Conservation (phyloP, 495 filamentous ascomycete genomes). For the Immersiella caudata region DNA sequence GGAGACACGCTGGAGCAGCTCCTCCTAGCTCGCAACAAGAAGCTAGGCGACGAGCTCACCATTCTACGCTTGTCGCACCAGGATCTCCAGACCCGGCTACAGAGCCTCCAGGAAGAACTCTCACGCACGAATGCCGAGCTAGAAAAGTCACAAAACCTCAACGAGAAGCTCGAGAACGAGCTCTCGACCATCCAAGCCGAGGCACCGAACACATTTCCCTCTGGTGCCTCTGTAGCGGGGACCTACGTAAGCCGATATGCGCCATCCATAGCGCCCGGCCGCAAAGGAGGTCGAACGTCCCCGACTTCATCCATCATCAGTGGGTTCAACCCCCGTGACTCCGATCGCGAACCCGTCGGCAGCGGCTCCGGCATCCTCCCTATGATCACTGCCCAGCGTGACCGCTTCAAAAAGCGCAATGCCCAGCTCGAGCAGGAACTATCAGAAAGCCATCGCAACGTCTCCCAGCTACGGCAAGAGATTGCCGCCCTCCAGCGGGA, state of each 20-base stretch:
- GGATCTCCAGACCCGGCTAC: constrained; percentile 79
- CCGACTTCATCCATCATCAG: constrained; percentile 98
- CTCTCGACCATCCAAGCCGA: constrained; percentile 85
- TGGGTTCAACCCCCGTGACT: constrained; percentile 80
- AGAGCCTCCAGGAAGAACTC: constrained; percentile 79
- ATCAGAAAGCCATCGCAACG: constrained; percentile 74
- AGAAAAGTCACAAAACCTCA: constrained; percentile 80
- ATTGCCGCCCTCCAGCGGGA: constrained; percentile 92
- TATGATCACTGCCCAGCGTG: constrained; percentile 97
- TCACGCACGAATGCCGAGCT: constrained; percentile 83
- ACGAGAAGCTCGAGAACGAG: constrained; percentile 89
- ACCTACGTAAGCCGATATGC: constrained; percentile 85
- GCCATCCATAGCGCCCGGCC: constrained; percentile 66
- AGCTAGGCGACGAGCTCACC: constrained; percentile 89
- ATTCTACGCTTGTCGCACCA: constrained; percentile 92
- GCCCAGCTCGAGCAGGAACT: constrained; percentile 88
- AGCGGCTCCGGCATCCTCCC: constrained; percentile 90
- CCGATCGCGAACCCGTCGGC: constrained; percentile 70
- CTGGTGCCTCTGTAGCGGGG: constrained; percentile 88
- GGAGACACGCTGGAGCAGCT: constrained; percentile 88
- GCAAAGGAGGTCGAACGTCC: constrained; percentile 65
- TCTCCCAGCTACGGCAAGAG: constrained; percentile 88
- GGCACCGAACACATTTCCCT: constrained; percentile 77
- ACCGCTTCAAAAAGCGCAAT: constrained; percentile 97
- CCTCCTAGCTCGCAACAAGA: constrained; percentile 90